Base-by-base conservation (phyloP, 257 asterid species). In the Ocimum tenuiflorum region DNA sequence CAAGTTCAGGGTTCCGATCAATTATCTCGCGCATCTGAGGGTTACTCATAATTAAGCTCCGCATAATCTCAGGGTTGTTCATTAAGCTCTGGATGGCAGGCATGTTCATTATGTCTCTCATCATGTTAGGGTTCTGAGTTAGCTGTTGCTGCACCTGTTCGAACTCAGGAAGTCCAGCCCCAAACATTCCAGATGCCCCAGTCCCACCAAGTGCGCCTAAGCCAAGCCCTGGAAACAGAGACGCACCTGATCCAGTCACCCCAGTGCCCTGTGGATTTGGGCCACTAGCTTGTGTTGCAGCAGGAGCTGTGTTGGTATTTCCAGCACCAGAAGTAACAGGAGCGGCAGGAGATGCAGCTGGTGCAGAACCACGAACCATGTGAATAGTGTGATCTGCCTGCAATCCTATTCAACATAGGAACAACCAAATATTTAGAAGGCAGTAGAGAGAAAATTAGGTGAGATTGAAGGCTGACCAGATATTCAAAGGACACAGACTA, bases 1-100 rank as follows among this genome's bases (percentile, higher is more conserved):
- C 91, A 50, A 85, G 88, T 69, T 85, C 91, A 65, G 91, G 91
- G 75, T 85, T 85, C 64, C 84, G 83, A 61, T 85, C 91, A 73
- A 85, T 80, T 63, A 85, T 80, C 43, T 80, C 91, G 11, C 91
- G 86, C 86, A 85, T 85, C 67, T 82, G 91, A 63, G 88, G 91
- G 65, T 85, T 85, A 72, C 77, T 85, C 88, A 82, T 80, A 14
- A 84, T 81, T 65, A 84, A 72, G 83, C 77, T 72, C 70, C 88
- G 85, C 82, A 84, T 78, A 47, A 82, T 61, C 60, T 84, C 91
- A 38, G 91, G 88, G 74, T 79, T 81, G 75, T 78, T 82, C 88
- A 84, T 82, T 36, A 84, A 52, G 72, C 79, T 78, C 65, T 82
- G 91, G 60, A 84, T 69, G 63, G 87, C 83, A 47, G 91, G 91